Base-by-base conservation (phyloP, 2,329 filamentous ascomycete species). In the Trichophyton schoenleinii region DNA sequence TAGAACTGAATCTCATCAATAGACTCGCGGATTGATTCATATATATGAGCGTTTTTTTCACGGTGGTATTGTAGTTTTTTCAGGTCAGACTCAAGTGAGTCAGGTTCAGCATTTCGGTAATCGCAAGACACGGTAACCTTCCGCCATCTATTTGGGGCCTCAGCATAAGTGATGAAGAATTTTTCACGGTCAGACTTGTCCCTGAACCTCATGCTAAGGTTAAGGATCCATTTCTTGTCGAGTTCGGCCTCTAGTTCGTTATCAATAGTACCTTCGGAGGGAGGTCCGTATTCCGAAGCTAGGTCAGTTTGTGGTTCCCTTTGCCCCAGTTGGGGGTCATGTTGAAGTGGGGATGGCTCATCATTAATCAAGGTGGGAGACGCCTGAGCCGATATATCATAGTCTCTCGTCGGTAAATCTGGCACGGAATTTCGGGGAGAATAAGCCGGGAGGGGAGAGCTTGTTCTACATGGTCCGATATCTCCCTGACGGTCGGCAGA, bases 141-240 rank as follows among this genome's bases (percentile, higher is more conserved):
- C 61, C 90, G 84, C 89, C 91, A 96, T 64, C 84, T 79, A 64
- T 83, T 87, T 3, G 89, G 85, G 57, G 83, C 82, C 72, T 95
- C 87, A 57, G 91, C 89, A 72, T 89, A 99, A 0, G 94, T 97
- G 65, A 99, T 86, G 73, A 97, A 99, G 78, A 97, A 97, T 73
- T 99, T 99, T 73, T 99, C 94, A 49, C 92, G 83, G 68, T 89
- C 88, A 11, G 91, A 95, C 68, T 87, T 87, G 75, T 99, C 94
- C 63, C 91, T 85, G 73, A 96, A 99, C 73, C 96, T 91, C 94
- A 99, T 96, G 74, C 91, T 96, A 63, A 97, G 81, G 70, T 99
- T 99, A 67, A 99, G 79, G 63, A 99, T 97, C 94, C 94, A 99
- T 69, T 83, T 86, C 63, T 81, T 83, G 69, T 96, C 91, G 61